A percentile compares a stretch with the other conserved stretches of the same genome.
Conservation (phyloP, 495 filamentous ascomycete genomes). For the Podospora tetraspora region DNA sequence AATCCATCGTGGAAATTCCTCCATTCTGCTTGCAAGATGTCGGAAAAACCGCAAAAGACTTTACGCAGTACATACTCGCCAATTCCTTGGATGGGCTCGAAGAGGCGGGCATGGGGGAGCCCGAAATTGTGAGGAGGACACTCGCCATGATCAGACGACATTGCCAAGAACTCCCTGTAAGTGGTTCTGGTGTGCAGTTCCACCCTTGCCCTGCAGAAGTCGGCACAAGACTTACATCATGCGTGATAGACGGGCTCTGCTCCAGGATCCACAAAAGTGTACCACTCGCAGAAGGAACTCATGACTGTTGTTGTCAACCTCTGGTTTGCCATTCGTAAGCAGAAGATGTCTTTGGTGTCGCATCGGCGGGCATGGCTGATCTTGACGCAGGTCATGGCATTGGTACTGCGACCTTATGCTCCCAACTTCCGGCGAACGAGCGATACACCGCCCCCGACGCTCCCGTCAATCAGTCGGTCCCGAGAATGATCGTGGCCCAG, state of each 20-base stretch:
- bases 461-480: conserved; percentile 15
- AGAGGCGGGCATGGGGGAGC: conserved; percentile 14
- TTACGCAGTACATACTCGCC: conserved; percentile 28
- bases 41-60: conserved; percentile 27
- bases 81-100: conserved; percentile 23
- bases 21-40: conserved; percentile 37
- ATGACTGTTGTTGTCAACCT: conserved; percentile 31
- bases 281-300: conserved; percentile 20
- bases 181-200: not conserved
- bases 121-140: conserved; percentile 15
- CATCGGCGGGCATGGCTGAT: not conserved
- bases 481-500: conserved; percentile 46
- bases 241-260: not conserved
- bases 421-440: not conserved
- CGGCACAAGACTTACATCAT: not conserved
- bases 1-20: conserved; percentile 17
- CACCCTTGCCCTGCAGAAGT: not conserved
- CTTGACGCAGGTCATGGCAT: conserved; percentile 19
- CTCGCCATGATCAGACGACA: conserved; percentile 23
- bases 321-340: conserved; percentile 42
- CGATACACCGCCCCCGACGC: not conserved
- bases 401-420: conserved; percentile 28
- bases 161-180: conserved; percentile 18
- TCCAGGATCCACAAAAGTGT: not conserved
- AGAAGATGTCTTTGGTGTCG: not conserved